Base-by-base conservation (phyloP, 371 early-diverging fungal genomes). In the Syncephalastrum racemosum region DNA sequence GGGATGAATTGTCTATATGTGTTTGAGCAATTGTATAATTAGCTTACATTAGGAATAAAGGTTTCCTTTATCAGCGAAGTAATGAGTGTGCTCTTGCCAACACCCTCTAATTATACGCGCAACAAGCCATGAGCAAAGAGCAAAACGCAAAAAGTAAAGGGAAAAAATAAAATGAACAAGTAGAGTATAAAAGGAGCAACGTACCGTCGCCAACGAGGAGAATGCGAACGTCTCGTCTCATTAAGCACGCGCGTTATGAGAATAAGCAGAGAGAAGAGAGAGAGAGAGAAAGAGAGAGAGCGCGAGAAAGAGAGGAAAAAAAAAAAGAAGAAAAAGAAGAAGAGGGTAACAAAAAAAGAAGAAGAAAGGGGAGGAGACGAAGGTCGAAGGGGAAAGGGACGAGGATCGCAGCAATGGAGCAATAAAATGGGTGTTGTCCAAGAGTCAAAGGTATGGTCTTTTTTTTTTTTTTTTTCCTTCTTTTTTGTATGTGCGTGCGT, bases 1-100 rank as follows among this genome's bases (percentile, higher is more conserved):
- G 36, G 36, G 7, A 43, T 6, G 44, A 16, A 39, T 14, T 14
- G 25, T 23, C 22, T 49, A 15, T 36, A 20, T 62, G 22, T n/a
- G 24, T 18, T 22, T 22, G 10, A 14, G 16, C 10, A 46, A 23
- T 20, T 48, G 50, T 23, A 41, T 31, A 15, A 53, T 46, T 15
- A 20, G 47, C 81, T 79, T 86, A 95, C 98, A 68, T 93, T 90
- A 42, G 90, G 84, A 24, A 97, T 88, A 78, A 92, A 97, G 1
- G 87, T 81, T 66, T 98, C 98, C 66, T 94, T 96, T 64, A 97
- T 94, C 56, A 98, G 87, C 25, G 96, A 89, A 25, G 92, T 95
- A 60, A 98, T 92, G 63, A 98, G 76, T 18, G 98, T 94, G 69
- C 93, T 93, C 70, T 98, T 98, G 56, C 98, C 98, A 53, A 93